phyloP scores from a whole-genome alignment of 202 grass and related monocot genomes.

The Cymbopogon flexuosus region DNA sequence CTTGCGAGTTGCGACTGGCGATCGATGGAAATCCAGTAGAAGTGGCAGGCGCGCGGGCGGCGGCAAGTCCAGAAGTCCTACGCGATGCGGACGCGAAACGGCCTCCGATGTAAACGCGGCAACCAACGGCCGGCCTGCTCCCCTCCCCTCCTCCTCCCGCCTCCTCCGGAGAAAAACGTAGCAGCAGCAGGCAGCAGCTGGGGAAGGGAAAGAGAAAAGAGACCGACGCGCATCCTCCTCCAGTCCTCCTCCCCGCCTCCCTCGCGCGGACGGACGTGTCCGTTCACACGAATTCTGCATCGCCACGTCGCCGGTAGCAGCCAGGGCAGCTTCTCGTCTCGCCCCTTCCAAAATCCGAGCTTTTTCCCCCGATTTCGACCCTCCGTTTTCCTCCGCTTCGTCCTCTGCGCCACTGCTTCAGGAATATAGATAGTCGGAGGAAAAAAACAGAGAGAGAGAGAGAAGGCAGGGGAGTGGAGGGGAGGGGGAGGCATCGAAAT shows the following conservation, averaged over 20 bases:
- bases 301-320: not conserved
- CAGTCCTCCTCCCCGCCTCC: not conserved
- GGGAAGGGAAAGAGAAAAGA: not conserved
- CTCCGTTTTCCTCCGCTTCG: conserved; percentile 26
- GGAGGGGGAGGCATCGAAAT: not conserved
- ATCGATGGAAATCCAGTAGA: not conserved
- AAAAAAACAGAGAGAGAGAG: not conserved
- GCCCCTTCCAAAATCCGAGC: not conserved
- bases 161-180: not conserved
- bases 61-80: not conserved
- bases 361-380: not conserved
- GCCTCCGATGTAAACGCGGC: not conserved
- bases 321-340: not conserved
- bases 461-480: not conserved
- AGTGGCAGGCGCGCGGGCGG: no score
- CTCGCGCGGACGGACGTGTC: not conserved
- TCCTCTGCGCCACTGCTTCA: conserved; percentile 27
- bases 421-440: not conserved
- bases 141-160: not conserved
- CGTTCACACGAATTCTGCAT: not conserved
- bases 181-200: not conserved
- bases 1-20: not conserved
- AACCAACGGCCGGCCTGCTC: not conserved
- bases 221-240: not conserved
- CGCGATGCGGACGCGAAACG: conserved; percentile 2